These are phyloP conservation scores for Penicillium vulpinum DNA, from an alignment of 2,329 filamentous ascomycete genomes.

Conservation along the genomic window DNA sequence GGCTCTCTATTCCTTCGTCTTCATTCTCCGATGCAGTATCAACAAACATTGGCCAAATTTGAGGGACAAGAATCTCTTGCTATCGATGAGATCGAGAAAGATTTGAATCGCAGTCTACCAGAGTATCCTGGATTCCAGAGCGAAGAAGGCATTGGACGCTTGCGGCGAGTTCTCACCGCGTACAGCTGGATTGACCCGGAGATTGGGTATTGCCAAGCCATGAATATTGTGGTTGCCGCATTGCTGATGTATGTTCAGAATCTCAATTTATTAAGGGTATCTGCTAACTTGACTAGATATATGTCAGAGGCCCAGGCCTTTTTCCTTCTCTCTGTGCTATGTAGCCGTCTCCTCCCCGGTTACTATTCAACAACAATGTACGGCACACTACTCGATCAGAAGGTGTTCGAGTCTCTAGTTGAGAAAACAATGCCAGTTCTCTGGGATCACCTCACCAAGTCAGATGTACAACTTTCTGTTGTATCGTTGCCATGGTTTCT, in stretches of 20 bases:
- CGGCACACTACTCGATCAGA: constrained; percentile 91
- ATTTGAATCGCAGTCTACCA: constrained; percentile 90
- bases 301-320: constrained; percentile 97
- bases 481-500: constrained; percentile 98
- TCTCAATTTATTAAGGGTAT: background rate
- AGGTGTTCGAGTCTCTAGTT: constrained; percentile 96
- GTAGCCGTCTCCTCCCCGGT: constrained; percentile 87
- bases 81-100: constrained; percentile 98
- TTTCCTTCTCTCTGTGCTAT: constrained; percentile 86
- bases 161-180: constrained; percentile 87
- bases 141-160: constrained; percentile 86
- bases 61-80: constrained; percentile 86
- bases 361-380: constrained; percentile 99
- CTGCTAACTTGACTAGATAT: constrained; percentile 59
- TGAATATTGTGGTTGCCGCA: constrained; percentile 99
- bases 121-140: constrained; percentile 98
- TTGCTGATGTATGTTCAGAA: constrained; percentile 69
- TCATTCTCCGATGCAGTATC: constrained; percentile 79
- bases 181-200: constrained; percentile 97
- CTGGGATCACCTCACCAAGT: constrained; percentile 97
- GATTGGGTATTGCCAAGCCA: constrained; percentile 97
- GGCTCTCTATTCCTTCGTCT: constrained; percentile 87
- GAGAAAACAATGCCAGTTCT: constrained; percentile 98
- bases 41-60: constrained; percentile 80
- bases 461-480: constrained; percentile 94